Evolutionary conservation across 768 basidiomycete genomes (phyloP).

Genomic region (Lactarius tabidus): DNA sequence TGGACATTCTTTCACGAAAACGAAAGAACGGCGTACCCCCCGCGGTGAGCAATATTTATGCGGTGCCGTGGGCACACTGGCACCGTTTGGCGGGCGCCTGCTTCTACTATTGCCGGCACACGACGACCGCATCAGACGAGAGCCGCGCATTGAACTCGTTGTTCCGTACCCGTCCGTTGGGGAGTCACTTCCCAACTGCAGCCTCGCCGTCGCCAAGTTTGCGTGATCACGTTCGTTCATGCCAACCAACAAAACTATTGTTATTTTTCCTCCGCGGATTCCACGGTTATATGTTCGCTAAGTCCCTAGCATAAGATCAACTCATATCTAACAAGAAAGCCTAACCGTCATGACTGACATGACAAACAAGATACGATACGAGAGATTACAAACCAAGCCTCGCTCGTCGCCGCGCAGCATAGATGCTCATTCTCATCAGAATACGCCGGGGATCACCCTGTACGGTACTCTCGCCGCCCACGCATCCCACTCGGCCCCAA

Average conservation of each 20-base stretch:
- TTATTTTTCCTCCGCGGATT: background rate
- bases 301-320: background rate
- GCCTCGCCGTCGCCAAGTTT: background rate
- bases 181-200: background rate
- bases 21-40: background rate
- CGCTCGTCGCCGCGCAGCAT: background rate
- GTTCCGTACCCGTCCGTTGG: background rate
- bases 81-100: background rate
- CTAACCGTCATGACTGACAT: background rate
- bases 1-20: background rate
- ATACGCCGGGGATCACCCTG: conserved; percentile 23
- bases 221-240: background rate
- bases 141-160: background rate
- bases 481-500: conserved; percentile 23
- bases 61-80: background rate
- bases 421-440: conserved; percentile 4
- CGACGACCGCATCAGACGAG: background rate
- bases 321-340: background rate
- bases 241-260: too few relatives aligned
- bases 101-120: background rate
- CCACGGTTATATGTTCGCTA: background rate
- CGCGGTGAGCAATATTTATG: background rate
- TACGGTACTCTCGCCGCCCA: conserved; percentile 23
- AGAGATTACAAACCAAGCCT: background rate
- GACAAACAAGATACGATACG: background rate